Base-by-base conservation (phyloP, 495 filamentous ascomycete species). In the Xylaria castorea region DNA sequence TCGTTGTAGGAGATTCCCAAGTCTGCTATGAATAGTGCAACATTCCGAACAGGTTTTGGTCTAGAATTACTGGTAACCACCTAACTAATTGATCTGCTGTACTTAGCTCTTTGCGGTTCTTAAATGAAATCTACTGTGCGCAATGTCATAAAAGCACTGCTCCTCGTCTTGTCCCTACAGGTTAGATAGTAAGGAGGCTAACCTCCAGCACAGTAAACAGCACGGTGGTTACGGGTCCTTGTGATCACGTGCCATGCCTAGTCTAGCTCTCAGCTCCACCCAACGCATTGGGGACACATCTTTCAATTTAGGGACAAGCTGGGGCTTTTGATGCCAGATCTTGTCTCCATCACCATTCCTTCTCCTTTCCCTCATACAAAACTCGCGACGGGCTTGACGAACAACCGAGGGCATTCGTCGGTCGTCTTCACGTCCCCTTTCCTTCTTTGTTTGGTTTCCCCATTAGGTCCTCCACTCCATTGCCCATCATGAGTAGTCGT, bases 401-500 rank as follows among this genome's bases (percentile, higher is more conserved):
- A 61, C 66, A 74, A 75, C 38, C 69, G 75, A 75, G 78, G 76
- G 74, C 76, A 55, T 66, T 74, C 61, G 78, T 80, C 76, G 81
- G 81, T 82, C 81, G 79, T 73, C 71, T 68, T 75, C 75, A 73
- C 73, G 81, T 80, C 62, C 71, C 70, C 76, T 80, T 82, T 77
- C 78, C 81, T 78, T 77, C 79, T 79, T 80, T 79, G 80, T 81
- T 81, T 79, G 79, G 78, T 80, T 78, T 86, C 71, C 76, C 79
- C 75, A 82, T 82, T 80, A 70, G 76, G 81, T 72, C 72, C 75
- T 65, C 70, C 78, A 77, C 67, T 82, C 71, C 81, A 85, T 82
- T 80, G 82, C 87, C 71, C 83, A 84, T 79, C 78, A 91, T 89
- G 89, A 85, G 80, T 81, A 85, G 81, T 77, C 76, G 86, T 85